Base-by-base conservation (phyloP, 1,284 basidiomycete genomes). In the Trichosporon ovoides region DNA sequence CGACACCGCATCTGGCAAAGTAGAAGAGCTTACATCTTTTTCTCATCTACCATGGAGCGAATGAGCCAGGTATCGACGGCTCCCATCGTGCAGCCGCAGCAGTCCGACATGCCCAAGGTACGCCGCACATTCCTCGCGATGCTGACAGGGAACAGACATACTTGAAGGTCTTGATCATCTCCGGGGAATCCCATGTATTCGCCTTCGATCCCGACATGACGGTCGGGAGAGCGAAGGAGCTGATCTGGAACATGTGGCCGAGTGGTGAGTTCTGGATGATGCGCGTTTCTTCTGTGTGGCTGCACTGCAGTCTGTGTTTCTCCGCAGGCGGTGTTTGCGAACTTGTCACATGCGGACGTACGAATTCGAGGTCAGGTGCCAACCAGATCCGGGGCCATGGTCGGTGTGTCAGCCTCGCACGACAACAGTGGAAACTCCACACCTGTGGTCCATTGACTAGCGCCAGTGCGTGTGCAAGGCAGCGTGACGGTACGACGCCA, bases 131-230 rank as follows among this genome's bases (percentile, higher is more conserved):
- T 12, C 1, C 7, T 7, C 5, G 9, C 11, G 3, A 4, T n/a
- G 24, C 60, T 55, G 35, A 59, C 57, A 10, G 84, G 0, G 84
- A n/a, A n/a, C n/a, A 88, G 78, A 82, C 85, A 3, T 82, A 83
- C 38, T 68, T 93, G 52, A 87, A 85, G 0, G 89, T 91, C 66
- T 79, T 93, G 24, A 80, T 90, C 56, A 84, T 91, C 31, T 85
- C 87, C 2, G 89, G 89, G 0, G 79, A 83, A 52, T 80, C 86
- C 58, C 81, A 85, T 66, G 84, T 84, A 1, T 88, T 89, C 82
- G 79, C 83, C 0, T 92, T 92, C 66, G 87, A 89, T 50, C 87
- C 88, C 9, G 84, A 85, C 67, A 86, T 83, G 35, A 88, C 87
- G 0, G 79, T 92, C n/a, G 87, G 88, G 13, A 79, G 89, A 62